A percentile compares a stretch with the other conserved stretches of the same genome.
phyloP scores from a whole-genome alignment of 352 stramenopile genomes.

The Globisporangium paroecandrum region DNA sequence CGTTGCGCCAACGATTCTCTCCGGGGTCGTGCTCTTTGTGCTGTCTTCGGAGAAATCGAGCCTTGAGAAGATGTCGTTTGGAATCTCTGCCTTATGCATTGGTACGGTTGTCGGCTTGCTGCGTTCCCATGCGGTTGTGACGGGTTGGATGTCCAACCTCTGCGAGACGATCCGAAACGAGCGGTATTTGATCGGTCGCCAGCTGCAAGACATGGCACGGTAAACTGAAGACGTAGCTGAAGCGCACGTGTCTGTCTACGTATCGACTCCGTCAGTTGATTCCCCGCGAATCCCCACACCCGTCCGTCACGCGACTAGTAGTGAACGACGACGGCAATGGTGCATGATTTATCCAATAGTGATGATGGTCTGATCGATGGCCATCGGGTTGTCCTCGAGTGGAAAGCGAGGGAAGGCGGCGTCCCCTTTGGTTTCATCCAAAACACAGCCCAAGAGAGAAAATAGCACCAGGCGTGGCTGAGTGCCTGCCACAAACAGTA shows the following conservation, averaged over 20 bases:
- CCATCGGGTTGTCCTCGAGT: not conserved
- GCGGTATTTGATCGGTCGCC: conserved; percentile 81
- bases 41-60: conserved; percentile 32
- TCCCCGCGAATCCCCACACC: not conserved
- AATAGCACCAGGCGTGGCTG: too few relatives aligned
- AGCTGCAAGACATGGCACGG: conserved; percentile 83
- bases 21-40: conserved; percentile 34
- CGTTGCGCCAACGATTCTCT: conserved; percentile 51
- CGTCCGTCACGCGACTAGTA: not conserved
- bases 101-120: conserved; percentile 33
- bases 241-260: not conserved
- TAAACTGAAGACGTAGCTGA: conserved; percentile 25
- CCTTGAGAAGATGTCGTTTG: conserved; percentile 57
- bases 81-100: conserved; percentile 44
- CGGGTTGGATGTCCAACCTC: conserved; percentile 60
- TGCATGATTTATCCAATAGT: not conserved
- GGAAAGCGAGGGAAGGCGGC: not conserved
- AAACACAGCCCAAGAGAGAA: too few relatives aligned
- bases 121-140: conserved; percentile 44
- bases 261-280: not conserved
- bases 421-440: not conserved
- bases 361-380: not conserved
- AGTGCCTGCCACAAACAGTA: too few relatives aligned
- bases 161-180: conserved; percentile 87
- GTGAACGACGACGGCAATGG: not conserved